A percentile compares a stretch with the other conserved stretches of the same genome.
Conservation (phyloP, 2,329 filamentous ascomycete species). For the Aspergillus glaucus region DNA sequence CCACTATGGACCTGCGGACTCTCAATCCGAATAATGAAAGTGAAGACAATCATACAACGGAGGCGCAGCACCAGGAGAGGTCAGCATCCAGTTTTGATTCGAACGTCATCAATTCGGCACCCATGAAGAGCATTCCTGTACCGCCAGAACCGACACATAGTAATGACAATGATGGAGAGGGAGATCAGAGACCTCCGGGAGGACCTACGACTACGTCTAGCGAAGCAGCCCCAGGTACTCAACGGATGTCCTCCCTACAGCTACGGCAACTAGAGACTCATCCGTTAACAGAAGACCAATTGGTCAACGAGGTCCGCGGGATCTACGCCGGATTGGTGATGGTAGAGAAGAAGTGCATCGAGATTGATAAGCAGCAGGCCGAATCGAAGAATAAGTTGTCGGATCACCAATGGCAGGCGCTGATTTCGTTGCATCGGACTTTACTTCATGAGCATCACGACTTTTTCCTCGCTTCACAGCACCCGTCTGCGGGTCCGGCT, state of each 20-base stretch:
- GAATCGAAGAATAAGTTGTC: slow-evolving; percentile 48
- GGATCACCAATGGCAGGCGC: slow-evolving; percentile 73
- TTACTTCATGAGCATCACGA: slow-evolving; percentile 77
- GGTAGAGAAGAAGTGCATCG: slow-evolving; percentile 82
- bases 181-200: too few species aligned
- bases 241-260: slow-evolving; percentile 44
- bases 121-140: too few species aligned
- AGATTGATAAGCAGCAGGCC: slow-evolving; percentile 63
- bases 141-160: too few species aligned
- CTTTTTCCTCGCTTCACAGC: slow-evolving; percentile 80
- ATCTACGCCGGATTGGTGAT: slow-evolving; percentile 72
- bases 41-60: too few species aligned
- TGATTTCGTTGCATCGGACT: slow-evolving; percentile 76
- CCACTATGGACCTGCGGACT: too few species aligned
- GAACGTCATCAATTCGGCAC: too few species aligned
- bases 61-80: too few species aligned
- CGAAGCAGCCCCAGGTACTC: slow-evolving; percentile 19
- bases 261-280: slow-evolving; percentile 49
- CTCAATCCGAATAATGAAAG: too few species aligned
- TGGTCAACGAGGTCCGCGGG: slow-evolving; percentile 63
- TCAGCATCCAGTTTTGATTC: too few species aligned
- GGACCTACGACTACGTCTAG: neutral
- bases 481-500: slow-evolving; percentile 67
- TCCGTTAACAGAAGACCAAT: slow-evolving; percentile 68
- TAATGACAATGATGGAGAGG: too few species aligned